Percentiles rank a stretch among this genome's conserved stretches.
Evolutionary conservation across 805 yeast species (phyloP).

Genomic region (Candida orba): DNA sequence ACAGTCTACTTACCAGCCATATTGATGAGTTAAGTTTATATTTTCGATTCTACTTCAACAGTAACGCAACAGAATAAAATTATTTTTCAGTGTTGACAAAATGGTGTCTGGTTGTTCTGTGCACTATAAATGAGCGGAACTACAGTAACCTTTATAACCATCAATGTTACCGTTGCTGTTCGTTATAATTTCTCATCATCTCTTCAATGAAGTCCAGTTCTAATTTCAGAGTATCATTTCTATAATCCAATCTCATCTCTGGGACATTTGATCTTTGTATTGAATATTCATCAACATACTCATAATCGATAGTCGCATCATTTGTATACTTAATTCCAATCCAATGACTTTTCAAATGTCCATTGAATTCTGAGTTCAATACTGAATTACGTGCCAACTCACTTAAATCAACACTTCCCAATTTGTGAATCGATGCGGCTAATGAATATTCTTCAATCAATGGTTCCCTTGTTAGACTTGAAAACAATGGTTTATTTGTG

Average conservation of each 20-base stretch:
- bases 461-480: constrained; percentile 23
- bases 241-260: constrained; percentile 21
- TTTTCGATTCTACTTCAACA: not conserved
- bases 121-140: too few species aligned
- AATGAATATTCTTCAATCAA: constrained; percentile 24
- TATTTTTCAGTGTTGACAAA: not conserved
- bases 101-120: not conserved
- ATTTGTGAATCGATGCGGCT: constrained; percentile 21
- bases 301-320: constrained; percentile 6
- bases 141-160: too few species aligned
- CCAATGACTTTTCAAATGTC: constrained; percentile 21
- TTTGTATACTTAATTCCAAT: constrained; percentile 18
- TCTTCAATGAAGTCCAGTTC: constrained; percentile 16
- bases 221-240: constrained; percentile 15
- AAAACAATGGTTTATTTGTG: constrained; percentile 21
- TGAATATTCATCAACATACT: constrained; percentile 19
- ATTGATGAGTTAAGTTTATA: not conserved
- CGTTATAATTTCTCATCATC: not conserved
- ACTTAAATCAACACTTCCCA: constrained; percentile 21
- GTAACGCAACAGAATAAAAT: not conserved
- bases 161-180: too few species aligned
- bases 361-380: constrained; percentile 21
- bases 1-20: constrained; percentile 11
- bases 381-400: constrained; percentile 24
- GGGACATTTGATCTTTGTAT: constrained; percentile 24